Evolutionary conservation across 2,329 filamentous ascomycete species (phyloP).

Genomic region (Penicillium capsulatum): DNA sequence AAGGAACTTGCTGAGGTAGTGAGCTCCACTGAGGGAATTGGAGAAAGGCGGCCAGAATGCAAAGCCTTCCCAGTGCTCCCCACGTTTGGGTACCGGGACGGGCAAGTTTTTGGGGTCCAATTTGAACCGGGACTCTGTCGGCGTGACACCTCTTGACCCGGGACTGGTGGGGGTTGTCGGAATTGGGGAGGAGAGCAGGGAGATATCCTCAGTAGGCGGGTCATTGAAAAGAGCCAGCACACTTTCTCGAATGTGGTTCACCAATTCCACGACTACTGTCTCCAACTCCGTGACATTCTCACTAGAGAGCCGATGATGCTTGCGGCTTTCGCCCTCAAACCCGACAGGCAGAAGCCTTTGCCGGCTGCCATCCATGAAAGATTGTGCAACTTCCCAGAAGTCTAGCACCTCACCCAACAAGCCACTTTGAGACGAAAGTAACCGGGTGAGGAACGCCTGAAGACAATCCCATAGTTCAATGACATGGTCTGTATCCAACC

Average conservation of each 20-base stretch:
- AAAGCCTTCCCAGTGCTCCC: slow-evolving; percentile 86
- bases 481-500: slow-evolving; percentile 74
- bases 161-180: slow-evolving; percentile 64
- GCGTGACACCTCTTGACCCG: slow-evolving; percentile 48
- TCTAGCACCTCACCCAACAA: slow-evolving; percentile 84
- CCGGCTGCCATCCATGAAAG: slow-evolving; percentile 81
- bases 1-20: slow-evolving; percentile 81
- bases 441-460: slow-evolving; percentile 64
- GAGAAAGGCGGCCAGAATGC: slow-evolving; percentile 95
- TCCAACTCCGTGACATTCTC: slow-evolving; percentile 68
- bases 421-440: slow-evolving; percentile 71
- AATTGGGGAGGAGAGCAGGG: slow-evolving; percentile 76
- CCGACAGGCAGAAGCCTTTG: slow-evolving; percentile 75
- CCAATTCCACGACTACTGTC: slow-evolving; percentile 74
- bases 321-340: slow-evolving; percentile 73
- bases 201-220: slow-evolving; percentile 85
- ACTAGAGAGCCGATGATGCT: slow-evolving; percentile 73
- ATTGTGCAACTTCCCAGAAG: slow-evolving; percentile 88
- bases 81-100: slow-evolving; percentile 68
- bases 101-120: slow-evolving; percentile 75
- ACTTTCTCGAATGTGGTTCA: slow-evolving; percentile 74
- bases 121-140: slow-evolving; percentile 68
- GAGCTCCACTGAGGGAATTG: slow-evolving; percentile 85
- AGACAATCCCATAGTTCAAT: slow-evolving; percentile 93
- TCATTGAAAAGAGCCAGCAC: slow-evolving; percentile 80